Evolutionary conservation across 202 grass and related monocot species (phyloP).

Genomic region (Digitaria exilis): DNA sequence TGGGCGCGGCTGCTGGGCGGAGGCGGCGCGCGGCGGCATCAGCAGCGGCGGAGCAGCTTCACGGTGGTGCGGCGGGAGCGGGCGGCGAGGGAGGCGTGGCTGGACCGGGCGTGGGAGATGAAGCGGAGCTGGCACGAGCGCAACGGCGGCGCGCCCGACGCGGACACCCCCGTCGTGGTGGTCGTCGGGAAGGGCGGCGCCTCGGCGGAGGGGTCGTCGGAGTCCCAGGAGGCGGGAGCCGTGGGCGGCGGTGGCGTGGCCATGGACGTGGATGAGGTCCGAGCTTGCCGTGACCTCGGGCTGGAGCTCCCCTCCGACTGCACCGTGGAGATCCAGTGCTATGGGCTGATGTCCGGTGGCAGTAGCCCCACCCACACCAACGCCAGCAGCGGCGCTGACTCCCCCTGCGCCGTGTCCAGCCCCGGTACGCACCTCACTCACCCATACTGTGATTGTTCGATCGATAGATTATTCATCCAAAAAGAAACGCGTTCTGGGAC

Average conservation of each 20-base stretch:
- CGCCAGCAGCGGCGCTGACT: constrained; percentile 12
- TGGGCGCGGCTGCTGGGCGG: constrained; percentile 10
- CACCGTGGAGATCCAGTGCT: constrained; percentile 59
- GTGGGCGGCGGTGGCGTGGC: constrained; percentile 37
- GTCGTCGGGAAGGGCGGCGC: constrained; percentile 22
- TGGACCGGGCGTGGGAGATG: constrained; percentile 66
- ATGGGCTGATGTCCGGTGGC: constrained; percentile 39
- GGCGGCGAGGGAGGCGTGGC: constrained; percentile 46
- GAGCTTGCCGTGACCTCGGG: constrained; percentile 67
- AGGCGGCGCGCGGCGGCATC: not conserved
- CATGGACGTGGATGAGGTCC: constrained; percentile 83
- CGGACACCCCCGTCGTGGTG: constrained; percentile 47
- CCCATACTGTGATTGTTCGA: not conserved
- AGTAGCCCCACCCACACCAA: constrained; percentile 45
- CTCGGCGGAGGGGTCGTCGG: not conserved
- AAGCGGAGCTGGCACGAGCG: constrained; percentile 56
- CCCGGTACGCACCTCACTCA: constrained; percentile 38
- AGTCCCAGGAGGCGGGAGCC: not conserved
- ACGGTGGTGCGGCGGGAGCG: constrained; percentile 44
- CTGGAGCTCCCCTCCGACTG: constrained; percentile 55
- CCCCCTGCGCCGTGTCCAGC: constrained; percentile 39
- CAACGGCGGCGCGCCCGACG: constrained; percentile 49
- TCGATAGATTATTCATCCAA: not conserved
- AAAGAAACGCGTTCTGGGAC: not conserved
- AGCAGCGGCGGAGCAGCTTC: constrained; percentile 50